Evolutionary conservation across 805 yeast genomes (phyloP).

Genomic region (Nakazawaea sp.): DNA sequence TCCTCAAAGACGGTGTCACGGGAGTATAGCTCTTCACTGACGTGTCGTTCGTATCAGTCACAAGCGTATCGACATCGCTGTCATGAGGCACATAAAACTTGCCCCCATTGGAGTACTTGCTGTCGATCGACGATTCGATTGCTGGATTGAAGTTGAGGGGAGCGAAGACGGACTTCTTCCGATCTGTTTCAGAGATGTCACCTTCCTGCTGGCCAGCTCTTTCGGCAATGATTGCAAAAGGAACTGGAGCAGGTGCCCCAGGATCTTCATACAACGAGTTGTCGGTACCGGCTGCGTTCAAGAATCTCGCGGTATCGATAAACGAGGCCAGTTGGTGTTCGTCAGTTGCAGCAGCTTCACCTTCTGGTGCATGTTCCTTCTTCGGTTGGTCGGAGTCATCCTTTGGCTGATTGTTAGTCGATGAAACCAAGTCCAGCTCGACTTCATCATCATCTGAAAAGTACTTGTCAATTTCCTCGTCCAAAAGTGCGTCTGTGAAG

Average conservation of each 20-base stretch:
- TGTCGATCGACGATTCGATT: constrained; percentile 68
- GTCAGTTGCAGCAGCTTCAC: neutral
- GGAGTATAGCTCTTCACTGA: constrained; percentile 8
- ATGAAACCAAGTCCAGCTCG: constrained; percentile 5
- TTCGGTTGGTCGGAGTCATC: neutral
- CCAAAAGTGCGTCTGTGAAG: constrained; percentile 21
- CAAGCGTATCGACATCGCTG: constrained; percentile 1
- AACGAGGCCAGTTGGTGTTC: neutral
- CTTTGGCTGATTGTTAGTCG: no score
- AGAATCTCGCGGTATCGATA: constrained; percentile 36
- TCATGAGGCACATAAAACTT: constrained; percentile 56
- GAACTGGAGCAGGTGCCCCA: constrained; percentile 73
- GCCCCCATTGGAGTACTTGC: constrained; percentile 86
- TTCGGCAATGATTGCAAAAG: constrained; percentile 37
- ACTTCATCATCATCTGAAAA: constrained; percentile 6
- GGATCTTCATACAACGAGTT: constrained; percentile 60
- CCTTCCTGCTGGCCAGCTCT: constrained; percentile 15
- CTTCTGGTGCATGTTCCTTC: neutral
- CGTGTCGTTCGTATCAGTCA: constrained; percentile 1
- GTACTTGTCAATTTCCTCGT: constrained; percentile 20
- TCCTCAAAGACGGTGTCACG: constrained; percentile 10
- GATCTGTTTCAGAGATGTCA: constrained; percentile 31
- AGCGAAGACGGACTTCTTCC: constrained; percentile 60
- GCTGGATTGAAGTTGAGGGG: constrained; percentile 79
- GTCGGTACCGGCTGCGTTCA: constrained; percentile 16